Evolutionary conservation across 257 asterid genomes (phyloP).

Genomic region (Phtheirospermum japonicum): DNA sequence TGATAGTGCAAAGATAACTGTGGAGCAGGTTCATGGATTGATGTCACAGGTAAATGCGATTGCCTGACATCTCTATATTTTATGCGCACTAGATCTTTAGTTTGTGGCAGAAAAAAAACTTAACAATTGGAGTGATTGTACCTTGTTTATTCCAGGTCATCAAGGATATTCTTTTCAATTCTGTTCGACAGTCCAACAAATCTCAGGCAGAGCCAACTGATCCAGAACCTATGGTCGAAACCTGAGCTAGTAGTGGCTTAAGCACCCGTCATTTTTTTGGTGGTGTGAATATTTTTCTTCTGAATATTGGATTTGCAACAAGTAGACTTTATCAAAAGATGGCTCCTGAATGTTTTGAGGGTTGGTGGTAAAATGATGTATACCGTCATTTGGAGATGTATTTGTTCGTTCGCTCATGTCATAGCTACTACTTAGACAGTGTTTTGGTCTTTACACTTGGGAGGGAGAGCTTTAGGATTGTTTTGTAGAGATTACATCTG

Average conservation of each 20-base stretch:
- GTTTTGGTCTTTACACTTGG: slow-evolving; percentile 5
- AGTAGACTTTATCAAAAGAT: slow-evolving; percentile 12
- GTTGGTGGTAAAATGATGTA: background rate
- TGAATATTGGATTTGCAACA: background rate
- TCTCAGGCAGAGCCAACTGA: slow-evolving; percentile 54
- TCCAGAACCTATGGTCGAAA: slow-evolving; percentile 93
- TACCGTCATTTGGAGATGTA: background rate
- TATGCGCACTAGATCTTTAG: background rate
- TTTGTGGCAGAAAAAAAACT: background rate
- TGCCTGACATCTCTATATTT: background rate
- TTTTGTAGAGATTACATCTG: slow-evolving; percentile 11
- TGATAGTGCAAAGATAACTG: slow-evolving; percentile 92
- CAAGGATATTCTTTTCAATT: slow-evolving; percentile 90
- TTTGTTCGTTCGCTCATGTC: slow-evolving; percentile 10
- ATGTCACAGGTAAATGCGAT: slow-evolving; percentile 83
- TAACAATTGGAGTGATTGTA: background rate
- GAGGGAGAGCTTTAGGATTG: slow-evolving; percentile 5
- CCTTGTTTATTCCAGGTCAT: slow-evolving; percentile 56
- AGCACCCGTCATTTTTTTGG: background rate
- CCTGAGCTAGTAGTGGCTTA: slow-evolving; percentile 35
- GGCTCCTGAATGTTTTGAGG: background rate
- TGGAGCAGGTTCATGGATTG: slow-evolving; percentile 96
- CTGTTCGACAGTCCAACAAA: slow-evolving; percentile 61
- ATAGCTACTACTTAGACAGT: background rate
- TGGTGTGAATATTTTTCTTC: background rate